Conservation (phyloP, 1,284 basidiomycete genomes). For the Leccinum pallidistipes region DNA sequence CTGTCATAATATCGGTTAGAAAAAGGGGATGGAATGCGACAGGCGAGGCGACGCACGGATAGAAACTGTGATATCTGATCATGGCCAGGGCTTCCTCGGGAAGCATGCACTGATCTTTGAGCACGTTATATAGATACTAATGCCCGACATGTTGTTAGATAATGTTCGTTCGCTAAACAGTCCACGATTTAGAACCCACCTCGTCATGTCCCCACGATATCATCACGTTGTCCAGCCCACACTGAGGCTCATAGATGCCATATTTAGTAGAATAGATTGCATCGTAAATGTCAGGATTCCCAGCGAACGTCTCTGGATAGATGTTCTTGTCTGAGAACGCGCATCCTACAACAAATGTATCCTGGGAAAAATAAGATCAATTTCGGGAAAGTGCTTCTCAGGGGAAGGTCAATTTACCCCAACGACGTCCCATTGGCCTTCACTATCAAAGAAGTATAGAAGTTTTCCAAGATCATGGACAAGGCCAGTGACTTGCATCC, state of each 20-base stretch:
- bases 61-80: conserved; percentile 95
- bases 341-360: conserved; percentile 88
- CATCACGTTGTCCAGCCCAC: conserved; percentile 91
- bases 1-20: conserved; percentile 28
- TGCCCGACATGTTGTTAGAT: conserved; percentile 13
- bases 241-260: conserved; percentile 83
- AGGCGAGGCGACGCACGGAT: conserved; percentile 55
- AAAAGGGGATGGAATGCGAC: background rate
- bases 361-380: conserved; percentile 43
- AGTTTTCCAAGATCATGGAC: conserved; percentile 90
- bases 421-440: conserved; percentile 92
- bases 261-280: conserved; percentile 75
- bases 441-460: conserved; percentile 76
- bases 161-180: conserved; percentile 3
- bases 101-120: conserved; percentile 77
- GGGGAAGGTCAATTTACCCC: conserved; percentile 47
- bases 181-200: conserved; percentile 37
- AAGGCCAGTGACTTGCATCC: conserved; percentile 89
- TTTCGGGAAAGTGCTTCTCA: conserved; percentile 2
- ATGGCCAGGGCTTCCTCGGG: conserved; percentile 85
- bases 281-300: conserved; percentile 76
- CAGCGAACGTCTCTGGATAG: conserved; percentile 81
- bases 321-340: conserved; percentile 83
- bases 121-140: conserved; percentile 75
- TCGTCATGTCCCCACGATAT: conserved; percentile 91